Evolutionary conservation across 345 rosid genomes (phyloP).

Genomic region (Geranium rotundifolium): DNA sequence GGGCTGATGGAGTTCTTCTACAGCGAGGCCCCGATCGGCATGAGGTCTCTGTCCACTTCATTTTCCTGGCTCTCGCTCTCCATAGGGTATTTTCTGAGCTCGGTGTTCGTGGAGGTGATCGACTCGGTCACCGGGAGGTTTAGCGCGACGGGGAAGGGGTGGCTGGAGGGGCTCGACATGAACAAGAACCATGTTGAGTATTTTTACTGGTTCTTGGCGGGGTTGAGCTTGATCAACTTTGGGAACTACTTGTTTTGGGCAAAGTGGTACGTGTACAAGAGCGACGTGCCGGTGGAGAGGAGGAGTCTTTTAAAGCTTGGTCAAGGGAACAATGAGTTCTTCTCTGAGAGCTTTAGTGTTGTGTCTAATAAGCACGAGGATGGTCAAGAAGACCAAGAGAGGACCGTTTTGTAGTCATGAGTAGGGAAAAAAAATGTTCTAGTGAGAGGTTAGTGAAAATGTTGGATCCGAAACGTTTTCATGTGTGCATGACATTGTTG

Average conservation of each 20-base stretch:
- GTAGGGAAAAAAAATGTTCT: too few species aligned
- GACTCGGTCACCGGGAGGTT: slow-evolving; percentile 10
- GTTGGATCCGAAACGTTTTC: too few species aligned
- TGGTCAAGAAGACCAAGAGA: too few species aligned
- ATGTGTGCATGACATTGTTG: too few species aligned
- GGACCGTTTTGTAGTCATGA: too few species aligned
- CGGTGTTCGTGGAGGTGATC: slow-evolving; percentile 14
- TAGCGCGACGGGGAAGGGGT: slow-evolving; percentile 6
- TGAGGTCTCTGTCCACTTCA: slow-evolving; percentile 28
- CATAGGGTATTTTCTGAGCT: slow-evolving; percentile 24
- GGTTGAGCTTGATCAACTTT: slow-evolving; percentile 18
- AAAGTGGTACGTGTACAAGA: slow-evolving; percentile 25
- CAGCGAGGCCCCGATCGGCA: slow-evolving; percentile 20
- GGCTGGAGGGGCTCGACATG: slow-evolving; percentile 23
- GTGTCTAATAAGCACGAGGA: too few species aligned
- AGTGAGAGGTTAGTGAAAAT: too few species aligned
- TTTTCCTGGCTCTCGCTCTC: slow-evolving; percentile 23
- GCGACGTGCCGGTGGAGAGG: slow-evolving; percentile 5
- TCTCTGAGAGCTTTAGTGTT: too few species aligned
- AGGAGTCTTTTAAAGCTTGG: slow-evolving; percentile 4
- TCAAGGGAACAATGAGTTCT: too few species aligned
- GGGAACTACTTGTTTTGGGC: slow-evolving; percentile 24
- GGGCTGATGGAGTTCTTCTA: slow-evolving; percentile 33
- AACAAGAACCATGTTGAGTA: slow-evolving; percentile 20
- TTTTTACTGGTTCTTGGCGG: slow-evolving; percentile 27